phyloP scores from a whole-genome alignment of 306 rosid genomes.

The Casuarina glauca region DNA sequence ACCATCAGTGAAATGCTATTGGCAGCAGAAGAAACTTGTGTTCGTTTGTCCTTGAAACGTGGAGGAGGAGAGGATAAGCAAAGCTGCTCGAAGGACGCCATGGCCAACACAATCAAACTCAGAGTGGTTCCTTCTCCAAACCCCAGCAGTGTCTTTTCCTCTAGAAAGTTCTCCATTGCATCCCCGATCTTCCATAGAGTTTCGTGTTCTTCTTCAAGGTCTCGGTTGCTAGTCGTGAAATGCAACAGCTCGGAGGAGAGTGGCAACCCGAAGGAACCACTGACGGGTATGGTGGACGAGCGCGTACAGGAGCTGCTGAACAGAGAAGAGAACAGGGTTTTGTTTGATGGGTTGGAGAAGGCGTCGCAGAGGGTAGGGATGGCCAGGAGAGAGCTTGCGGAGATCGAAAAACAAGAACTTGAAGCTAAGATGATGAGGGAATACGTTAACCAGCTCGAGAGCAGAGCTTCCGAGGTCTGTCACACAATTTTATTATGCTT shows the following conservation, averaged over 20 bases:
- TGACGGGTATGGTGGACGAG: constrained; percentile 51
- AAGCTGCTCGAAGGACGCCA: constrained; percentile 16
- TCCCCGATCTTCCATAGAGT: constrained; percentile 21
- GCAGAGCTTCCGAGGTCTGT: constrained; percentile 58
- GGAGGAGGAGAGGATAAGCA: constrained; percentile 21
- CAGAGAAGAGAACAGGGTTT: constrained; percentile 59
- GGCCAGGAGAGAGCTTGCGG: constrained; percentile 59
- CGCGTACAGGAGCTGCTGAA: constrained; percentile 60
- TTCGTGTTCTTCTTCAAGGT: constrained; percentile 10
- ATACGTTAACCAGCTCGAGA: constrained; percentile 58
- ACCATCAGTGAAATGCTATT: no score
- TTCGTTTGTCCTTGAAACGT: neutral
- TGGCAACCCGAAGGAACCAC: constrained; percentile 42
- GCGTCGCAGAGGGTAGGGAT: constrained; percentile 72
- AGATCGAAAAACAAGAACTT: constrained; percentile 56
- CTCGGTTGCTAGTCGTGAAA: constrained; percentile 32
- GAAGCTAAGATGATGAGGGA: constrained; percentile 55
- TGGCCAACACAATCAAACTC: constrained; percentile 34
- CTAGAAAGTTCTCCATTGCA: constrained; percentile 16
- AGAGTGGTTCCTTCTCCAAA: constrained; percentile 34
- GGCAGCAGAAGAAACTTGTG: neutral
- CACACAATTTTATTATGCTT: neutral
- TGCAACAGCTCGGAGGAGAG: constrained; percentile 30
- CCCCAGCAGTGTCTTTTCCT: constrained; percentile 20
- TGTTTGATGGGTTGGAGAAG: constrained; percentile 73